Conservation (phyloP, 768 basidiomycete species). For the Cystoderma amianthinum region DNA sequence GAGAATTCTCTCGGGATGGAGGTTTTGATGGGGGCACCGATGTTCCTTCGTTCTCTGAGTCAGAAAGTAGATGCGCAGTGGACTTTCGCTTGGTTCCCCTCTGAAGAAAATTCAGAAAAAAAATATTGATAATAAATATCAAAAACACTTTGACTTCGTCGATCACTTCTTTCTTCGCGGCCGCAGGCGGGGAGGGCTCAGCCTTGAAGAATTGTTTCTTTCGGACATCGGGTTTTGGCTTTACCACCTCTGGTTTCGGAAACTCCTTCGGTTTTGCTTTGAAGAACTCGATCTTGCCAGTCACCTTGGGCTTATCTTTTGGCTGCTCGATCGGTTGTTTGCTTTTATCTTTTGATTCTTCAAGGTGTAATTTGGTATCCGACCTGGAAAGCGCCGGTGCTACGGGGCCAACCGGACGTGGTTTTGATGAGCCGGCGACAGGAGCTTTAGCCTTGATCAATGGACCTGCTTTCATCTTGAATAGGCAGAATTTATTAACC, state of each 20-base stretch:
- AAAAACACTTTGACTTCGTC: constrained; percentile 8
- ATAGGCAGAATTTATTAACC: too few relatives aligned
- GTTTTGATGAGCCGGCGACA: constrained; percentile 37
- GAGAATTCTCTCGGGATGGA: constrained; percentile 8
- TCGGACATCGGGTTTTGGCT: constrained; percentile 9
- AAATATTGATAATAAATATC: too few relatives aligned
- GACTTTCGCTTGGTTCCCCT: constrained; percentile 42
- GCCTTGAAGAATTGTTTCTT: constrained; percentile 1
- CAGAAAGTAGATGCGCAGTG: constrained; percentile 14
- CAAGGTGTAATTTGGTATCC: constrained; percentile 7
- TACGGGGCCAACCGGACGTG: constrained; percentile 8
- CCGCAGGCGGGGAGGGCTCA: neutral
- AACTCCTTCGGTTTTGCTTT: constrained; percentile 13
- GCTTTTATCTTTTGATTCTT: constrained; percentile 7
- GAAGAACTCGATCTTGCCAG: constrained; percentile 12
- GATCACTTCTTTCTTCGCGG: neutral
- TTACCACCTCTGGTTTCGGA: constrained; percentile 4
- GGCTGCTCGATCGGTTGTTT: constrained; percentile 3
- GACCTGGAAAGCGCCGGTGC: constrained; percentile 4
- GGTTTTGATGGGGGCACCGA: constrained; percentile 6
- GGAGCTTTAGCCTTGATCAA: constrained; percentile 18
- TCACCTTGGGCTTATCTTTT: constrained; percentile 9
- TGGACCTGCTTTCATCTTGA: constrained; percentile 11
- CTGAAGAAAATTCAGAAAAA: too few relatives aligned
- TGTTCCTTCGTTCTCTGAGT: constrained; percentile 13